A percentile compares a stretch with the other conserved stretches of the same genome.
Conservation (phyloP, 768 basidiomycete species). For the Lentinula sp. region DNA sequence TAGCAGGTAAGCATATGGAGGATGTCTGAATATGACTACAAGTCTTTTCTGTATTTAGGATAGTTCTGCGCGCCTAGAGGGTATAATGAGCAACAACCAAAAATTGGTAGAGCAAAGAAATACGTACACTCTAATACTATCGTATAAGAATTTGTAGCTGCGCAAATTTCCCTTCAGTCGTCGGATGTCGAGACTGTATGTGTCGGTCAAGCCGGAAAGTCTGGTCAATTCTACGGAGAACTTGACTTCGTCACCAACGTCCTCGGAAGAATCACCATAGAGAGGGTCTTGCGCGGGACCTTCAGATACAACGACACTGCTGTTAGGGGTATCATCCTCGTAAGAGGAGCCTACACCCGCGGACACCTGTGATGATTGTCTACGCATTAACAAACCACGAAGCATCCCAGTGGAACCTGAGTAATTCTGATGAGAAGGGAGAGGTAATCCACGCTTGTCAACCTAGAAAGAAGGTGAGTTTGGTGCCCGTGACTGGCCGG, state of each 20-base stretch:
- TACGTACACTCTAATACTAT: constrained; percentile 79
- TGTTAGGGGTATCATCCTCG: constrained; percentile 39
- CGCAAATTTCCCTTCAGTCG: constrained; percentile 88
- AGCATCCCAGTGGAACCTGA: constrained; percentile 73
- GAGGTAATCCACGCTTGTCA: constrained; percentile 82
- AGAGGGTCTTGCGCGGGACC: constrained; percentile 37
- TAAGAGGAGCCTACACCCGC: constrained; percentile 32
- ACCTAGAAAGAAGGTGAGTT: constrained; percentile 41
- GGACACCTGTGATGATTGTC: constrained; percentile 83
- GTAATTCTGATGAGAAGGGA: constrained; percentile 73
- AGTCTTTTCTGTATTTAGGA: not conserved
- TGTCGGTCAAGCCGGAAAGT: constrained; percentile 83
- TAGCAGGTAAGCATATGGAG: not conserved
- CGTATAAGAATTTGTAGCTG: constrained; percentile 91
- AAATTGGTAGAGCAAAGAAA: not conserved
- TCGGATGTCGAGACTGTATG: constrained; percentile 89
- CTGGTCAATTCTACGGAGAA: constrained; percentile 94
- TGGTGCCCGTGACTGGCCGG: not conserved
- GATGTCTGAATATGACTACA: not conserved
- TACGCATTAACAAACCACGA: constrained; percentile 81
- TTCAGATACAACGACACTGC: constrained; percentile 25
- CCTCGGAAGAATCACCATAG: constrained; percentile 78
- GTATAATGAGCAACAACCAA: not conserved
- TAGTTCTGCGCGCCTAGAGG: not conserved
- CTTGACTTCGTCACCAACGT: constrained; percentile 92